Evolutionary conservation across 768 basidiomycete species (phyloP).

Genomic region (Tricholoma sp.): DNA sequence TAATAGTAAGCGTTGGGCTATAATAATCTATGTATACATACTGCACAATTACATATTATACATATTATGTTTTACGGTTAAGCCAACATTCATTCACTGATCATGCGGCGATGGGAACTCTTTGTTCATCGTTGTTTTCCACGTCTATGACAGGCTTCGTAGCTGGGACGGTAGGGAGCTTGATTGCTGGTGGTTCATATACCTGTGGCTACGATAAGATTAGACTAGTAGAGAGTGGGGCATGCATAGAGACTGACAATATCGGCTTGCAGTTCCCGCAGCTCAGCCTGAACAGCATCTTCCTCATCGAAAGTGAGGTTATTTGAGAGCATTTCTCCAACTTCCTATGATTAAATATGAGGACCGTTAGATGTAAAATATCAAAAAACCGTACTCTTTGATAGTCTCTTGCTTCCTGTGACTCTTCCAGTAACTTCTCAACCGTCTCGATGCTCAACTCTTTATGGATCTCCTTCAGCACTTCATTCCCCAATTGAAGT

Average conservation of each 20-base stretch:
- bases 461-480: slow-evolving; percentile 89
- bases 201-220: slow-evolving; percentile 25
- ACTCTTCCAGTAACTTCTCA: slow-evolving; percentile 92
- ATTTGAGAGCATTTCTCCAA: slow-evolving; percentile 80
- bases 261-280: slow-evolving; percentile 62
- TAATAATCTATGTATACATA: slow-evolving; percentile 5
- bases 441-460: slow-evolving; percentile 91
- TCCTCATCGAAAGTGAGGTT: slow-evolving; percentile 86
- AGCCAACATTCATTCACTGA: background rate
- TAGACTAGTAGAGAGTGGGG: slow-evolving; percentile 6
- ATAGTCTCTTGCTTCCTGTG: slow-evolving; percentile 87
- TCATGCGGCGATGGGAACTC: slow-evolving; percentile 32
- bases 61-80: slow-evolving; percentile 1
- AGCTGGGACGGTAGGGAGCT: slow-evolving; percentile 54
- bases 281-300: slow-evolving; percentile 85
- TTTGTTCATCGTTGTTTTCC: slow-evolving; percentile 19
- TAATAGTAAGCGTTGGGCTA: slow-evolving; percentile 23
- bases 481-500: slow-evolving; percentile 88
- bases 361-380: background rate
- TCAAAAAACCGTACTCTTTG: slow-evolving; percentile 55
- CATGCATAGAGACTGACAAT: slow-evolving; percentile 36
- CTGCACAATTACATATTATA: slow-evolving; percentile 2
- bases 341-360: slow-evolving; percentile 59
- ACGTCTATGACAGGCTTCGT: slow-evolving; percentile 31
- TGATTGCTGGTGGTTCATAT: slow-evolving; percentile 22